These are phyloP conservation scores for Yamadazyma nakazawae DNA, from an alignment of 805 yeast genomes.

Conservation along the genomic window DNA sequence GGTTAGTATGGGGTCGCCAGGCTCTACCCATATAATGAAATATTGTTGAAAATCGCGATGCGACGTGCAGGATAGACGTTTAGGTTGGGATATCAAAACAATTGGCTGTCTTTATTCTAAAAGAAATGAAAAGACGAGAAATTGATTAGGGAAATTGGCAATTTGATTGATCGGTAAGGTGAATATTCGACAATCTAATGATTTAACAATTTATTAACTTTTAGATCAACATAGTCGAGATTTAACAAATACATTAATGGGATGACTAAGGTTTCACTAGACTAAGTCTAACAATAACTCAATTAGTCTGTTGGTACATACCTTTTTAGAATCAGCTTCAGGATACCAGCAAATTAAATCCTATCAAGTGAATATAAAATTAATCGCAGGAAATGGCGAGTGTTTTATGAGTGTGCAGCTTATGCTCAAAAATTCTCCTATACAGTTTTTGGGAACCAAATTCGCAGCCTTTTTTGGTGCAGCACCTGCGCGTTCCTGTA, in stretches of 20 bases:
- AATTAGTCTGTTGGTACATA: background rate
- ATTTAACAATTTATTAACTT: background rate
- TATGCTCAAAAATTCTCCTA: background rate
- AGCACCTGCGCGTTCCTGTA: constrained; percentile 2
- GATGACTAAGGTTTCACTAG: background rate
- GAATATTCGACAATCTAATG: background rate
- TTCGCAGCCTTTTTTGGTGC: constrained; percentile 9
- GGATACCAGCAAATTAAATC: too few relatives aligned
- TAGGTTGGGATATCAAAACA: too few relatives aligned
- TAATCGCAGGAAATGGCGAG: background rate
- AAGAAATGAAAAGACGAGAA: background rate
- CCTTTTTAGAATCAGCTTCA: background rate
- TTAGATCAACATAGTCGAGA: too few relatives aligned
- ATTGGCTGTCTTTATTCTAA: too few relatives aligned
- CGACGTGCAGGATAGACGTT: background rate
- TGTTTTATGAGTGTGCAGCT: background rate
- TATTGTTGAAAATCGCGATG: background rate
- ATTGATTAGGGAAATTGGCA: too few relatives aligned
- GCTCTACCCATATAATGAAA: background rate
- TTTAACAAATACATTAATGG: background rate
- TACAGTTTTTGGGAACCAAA: constrained; percentile 6
- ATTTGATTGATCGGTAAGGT: too few relatives aligned
- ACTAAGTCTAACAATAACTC: background rate
- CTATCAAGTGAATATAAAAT: background rate
- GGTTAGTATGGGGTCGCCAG: background rate